These are phyloP conservation scores for Chloropicon primus DNA, from an alignment of 139 green algal genomes.

Conservation along the genomic window DNA sequence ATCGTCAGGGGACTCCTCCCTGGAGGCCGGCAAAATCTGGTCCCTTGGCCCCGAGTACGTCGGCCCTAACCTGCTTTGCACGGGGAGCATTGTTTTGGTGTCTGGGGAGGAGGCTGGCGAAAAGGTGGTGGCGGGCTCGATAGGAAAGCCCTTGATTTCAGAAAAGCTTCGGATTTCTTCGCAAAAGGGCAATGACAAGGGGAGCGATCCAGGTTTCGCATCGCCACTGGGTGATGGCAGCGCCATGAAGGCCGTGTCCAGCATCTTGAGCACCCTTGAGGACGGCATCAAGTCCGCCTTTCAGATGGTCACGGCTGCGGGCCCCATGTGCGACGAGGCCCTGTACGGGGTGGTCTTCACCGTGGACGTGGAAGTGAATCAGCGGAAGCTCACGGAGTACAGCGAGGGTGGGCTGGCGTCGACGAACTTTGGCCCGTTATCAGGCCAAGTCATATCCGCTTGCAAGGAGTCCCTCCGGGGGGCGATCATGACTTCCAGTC, in stretches of 20 bases:
- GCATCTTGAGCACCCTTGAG: conserved; percentile 26
- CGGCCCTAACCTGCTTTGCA: conserved; percentile 64
- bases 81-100: background rate
- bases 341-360: conserved; percentile 80
- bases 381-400: background rate
- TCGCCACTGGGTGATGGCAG: background rate
- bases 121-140: conserved; percentile 1
- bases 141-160: background rate
- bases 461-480: conserved; percentile 46
- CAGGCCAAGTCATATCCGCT: conserved; percentile 24
- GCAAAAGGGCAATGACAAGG: background rate
- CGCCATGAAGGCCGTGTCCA: background rate
- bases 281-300: conserved; percentile 74
- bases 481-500: conserved; percentile 59
- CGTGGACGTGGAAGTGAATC: conserved; percentile 29
- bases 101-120: conserved; percentile 5
- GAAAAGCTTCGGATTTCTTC: background rate
- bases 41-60: conserved; percentile 57
- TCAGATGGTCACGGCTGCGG: conserved; percentile 64
- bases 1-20: background rate
- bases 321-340: conserved; percentile 92
- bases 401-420: background rate
- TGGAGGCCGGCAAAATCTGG: conserved; percentile 35
- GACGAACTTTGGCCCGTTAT: conserved; percentile 4
- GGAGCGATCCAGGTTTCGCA: background rate